Base-by-base conservation (phyloP, 768 basidiomycete genomes). In the Xerocomellus dryophilus region DNA sequence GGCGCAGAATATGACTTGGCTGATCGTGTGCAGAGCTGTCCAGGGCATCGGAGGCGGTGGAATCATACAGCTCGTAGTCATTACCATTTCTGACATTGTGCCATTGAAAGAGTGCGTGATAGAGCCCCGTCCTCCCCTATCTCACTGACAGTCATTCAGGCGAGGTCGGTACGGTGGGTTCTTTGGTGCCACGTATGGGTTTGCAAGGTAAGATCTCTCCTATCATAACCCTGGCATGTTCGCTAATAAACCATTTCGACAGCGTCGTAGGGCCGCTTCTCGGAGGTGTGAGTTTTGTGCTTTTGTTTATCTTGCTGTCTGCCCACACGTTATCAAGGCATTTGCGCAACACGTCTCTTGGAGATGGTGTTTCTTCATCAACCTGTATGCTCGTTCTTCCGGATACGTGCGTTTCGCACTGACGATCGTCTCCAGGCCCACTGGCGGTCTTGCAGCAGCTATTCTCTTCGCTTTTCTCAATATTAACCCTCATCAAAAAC, bases 31-130 rank as follows among this genome's bases (percentile, higher is more conserved):
- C 39, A 81, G 91, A 59, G 90, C 88, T 3, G 73, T 94, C 3
- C 91, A 93, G 66, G 91, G 91, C 8, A 83, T 93, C 29, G 91
- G 91, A 23, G 89, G 88, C 7, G 88, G 88, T 10, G 90, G 88
- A 4, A 85, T 91, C 54, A 74, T 90, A 15, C 87, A 88, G 64
- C 73, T 90, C 58, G 85, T 86, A 9, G 80, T 85, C 47, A 91
- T 92, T 60, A 88, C 82, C 2, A 83, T 91, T 40, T 82, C 86
- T 41, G 93, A 95, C 69, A 91, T 95, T 32, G 87, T 92, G 0
- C 82, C 90, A 0, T 70, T 95, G 34, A 74, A 83, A 72, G 84
- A 91, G 88, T 88, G 66, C 45, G 83, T 71, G 10, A 7, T 20
- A 10, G 31, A 41, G 0, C 46, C 36, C 29, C n/a, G 44, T 17